Base-by-base conservation (phyloP, 1,284 basidiomycete genomes). In the Heterobasidion annosum region DNA sequence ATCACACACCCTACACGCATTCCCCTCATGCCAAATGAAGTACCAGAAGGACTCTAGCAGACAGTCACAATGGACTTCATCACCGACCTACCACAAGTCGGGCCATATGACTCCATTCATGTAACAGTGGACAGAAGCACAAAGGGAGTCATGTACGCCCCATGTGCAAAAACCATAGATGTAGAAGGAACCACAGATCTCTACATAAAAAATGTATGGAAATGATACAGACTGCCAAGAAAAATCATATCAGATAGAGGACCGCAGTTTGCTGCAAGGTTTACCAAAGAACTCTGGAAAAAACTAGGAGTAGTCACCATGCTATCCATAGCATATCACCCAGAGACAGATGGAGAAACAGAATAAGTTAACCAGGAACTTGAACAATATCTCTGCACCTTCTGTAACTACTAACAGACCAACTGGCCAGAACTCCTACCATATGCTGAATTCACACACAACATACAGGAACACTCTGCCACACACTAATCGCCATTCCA, bases 361-460 rank as follows among this genome's bases (percentile, higher is more conserved):
- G 57, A 61, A 51, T 19, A 52, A 0, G 47, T 54, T 2, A 60
- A 61, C 40, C 57, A 58, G 48, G 50, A 54, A 42, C 18, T 60
- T 0, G 53, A 60, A 37, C 19, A 42, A 25, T 54, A 50, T 32
- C 47, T 61, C 0, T 42, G 47, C 2, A 48, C 49, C 5, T 57
- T 57, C 51, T 58, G 56, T 34, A 46, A 34, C 15, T 13, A n/a
- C 46, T n/a, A 55, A 18, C 52, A 50, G 10, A 34, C 53, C n/a
- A 44, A 57, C 12, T 60, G 60, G 59, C 35, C 33, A 0, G 7
- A 56, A 15, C 43, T 15, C 10, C 44, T 61, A 0, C 34, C 42
- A 0, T 13, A 46, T 1, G 54, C 54, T 1, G 51, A 56, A 19
- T 61, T 59, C 44, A 16, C 50, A 18, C 51, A 57, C 37, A 62